Percentiles rank a stretch among this genome's conserved stretches.
Conservation (phyloP, 2,329 filamentous ascomycete species). For the Curvularia sp. region DNA sequence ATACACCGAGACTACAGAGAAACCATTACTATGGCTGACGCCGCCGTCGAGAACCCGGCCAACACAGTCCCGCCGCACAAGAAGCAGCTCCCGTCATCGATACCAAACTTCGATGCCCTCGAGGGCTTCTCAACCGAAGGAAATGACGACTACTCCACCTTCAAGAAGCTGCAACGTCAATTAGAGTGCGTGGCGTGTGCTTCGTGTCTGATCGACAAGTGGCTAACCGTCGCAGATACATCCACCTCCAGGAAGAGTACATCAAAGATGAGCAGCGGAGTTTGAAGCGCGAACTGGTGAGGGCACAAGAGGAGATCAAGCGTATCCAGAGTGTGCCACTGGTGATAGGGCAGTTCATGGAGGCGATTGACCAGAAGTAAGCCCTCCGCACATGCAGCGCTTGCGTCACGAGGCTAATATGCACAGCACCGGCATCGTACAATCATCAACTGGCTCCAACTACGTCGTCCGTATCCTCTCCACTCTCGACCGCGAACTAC, state of each 20-base stretch:
- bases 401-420: slow-evolving; percentile 23
- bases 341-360: slow-evolving; percentile 99
- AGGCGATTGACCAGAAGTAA: slow-evolving; percentile 99
- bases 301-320: slow-evolving; percentile 99
- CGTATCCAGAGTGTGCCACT: slow-evolving; percentile 97
- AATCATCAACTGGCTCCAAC: slow-evolving; percentile 97
- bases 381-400: slow-evolving; percentile 31
- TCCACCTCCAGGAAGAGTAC: slow-evolving; percentile 98
- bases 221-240: slow-evolving; percentile 67
- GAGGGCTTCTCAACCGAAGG: slow-evolving; percentile 82
- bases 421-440: slow-evolving; percentile 90
- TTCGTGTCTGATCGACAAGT: slow-evolving; percentile 9
- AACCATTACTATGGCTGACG: slow-evolving; percentile 74
- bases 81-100: slow-evolving; percentile 78
- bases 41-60: slow-evolving; percentile 80
- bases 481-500: slow-evolving; percentile 94
- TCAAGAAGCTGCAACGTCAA: slow-evolving; percentile 97
- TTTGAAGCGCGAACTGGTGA: slow-evolving; percentile 94
- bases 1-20: slow-evolving; percentile 6
- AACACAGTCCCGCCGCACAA: slow-evolving; percentile 78
- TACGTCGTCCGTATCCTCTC: slow-evolving; percentile 98
- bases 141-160: slow-evolving; percentile 89
- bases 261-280: slow-evolving; percentile 99
- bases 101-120: slow-evolving; percentile 88
- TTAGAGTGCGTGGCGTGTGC: slow-evolving; percentile 71